Evolutionary conservation across 352 stramenopile species (phyloP).

Genomic region (Halophytophthora polymorphica): DNA sequence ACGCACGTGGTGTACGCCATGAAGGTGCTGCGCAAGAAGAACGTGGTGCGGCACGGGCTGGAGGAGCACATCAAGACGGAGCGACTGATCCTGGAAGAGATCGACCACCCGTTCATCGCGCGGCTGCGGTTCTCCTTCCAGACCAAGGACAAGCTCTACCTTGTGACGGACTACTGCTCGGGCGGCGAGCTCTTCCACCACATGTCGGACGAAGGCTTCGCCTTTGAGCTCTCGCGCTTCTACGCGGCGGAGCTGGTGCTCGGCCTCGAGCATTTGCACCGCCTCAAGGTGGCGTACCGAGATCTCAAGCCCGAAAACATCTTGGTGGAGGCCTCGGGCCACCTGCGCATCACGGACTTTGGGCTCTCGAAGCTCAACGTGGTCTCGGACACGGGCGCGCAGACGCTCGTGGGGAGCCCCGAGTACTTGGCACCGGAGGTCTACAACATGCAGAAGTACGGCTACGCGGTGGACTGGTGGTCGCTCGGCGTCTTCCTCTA

Average conservation of each 20-base stretch:
- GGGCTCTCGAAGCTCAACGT: slow-evolving; percentile 76
- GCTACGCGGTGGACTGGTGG: slow-evolving; percentile 92
- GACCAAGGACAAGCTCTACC: slow-evolving; percentile 86
- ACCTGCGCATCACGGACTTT: slow-evolving; percentile 98
- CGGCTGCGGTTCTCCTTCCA: slow-evolving; percentile 98
- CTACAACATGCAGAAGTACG: slow-evolving; percentile 67
- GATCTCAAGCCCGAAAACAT: slow-evolving; percentile 98
- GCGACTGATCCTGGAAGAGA: slow-evolving; percentile 96
- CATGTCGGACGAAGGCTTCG: slow-evolving; percentile 89
- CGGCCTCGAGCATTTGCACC: slow-evolving; percentile 95
- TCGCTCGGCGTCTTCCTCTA: slow-evolving; percentile 88
- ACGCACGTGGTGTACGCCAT: slow-evolving; percentile 94
- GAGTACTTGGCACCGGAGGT: slow-evolving; percentile 91
- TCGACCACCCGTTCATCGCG: slow-evolving; percentile 98
- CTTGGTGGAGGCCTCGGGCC: slow-evolving; percentile 80
- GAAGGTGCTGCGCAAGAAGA: slow-evolving; percentile 98
- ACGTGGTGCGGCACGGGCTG: slow-evolving; percentile 91
- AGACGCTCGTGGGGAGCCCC: slow-evolving; percentile 75
- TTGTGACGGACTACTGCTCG: slow-evolving; percentile 89
- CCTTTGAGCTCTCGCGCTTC: slow-evolving; percentile 80
- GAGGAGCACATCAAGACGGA: slow-evolving; percentile 97
- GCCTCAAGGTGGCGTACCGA: slow-evolving; percentile 94
- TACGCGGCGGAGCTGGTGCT: slow-evolving; percentile 96
- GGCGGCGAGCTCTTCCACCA: slow-evolving; percentile 98
- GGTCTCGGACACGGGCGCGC: slow-evolving; percentile 61